Evolutionary conservation across 2,329 filamentous ascomycete genomes (phyloP).

Genomic region (Monilinia vaccinii-corymbosi): DNA sequence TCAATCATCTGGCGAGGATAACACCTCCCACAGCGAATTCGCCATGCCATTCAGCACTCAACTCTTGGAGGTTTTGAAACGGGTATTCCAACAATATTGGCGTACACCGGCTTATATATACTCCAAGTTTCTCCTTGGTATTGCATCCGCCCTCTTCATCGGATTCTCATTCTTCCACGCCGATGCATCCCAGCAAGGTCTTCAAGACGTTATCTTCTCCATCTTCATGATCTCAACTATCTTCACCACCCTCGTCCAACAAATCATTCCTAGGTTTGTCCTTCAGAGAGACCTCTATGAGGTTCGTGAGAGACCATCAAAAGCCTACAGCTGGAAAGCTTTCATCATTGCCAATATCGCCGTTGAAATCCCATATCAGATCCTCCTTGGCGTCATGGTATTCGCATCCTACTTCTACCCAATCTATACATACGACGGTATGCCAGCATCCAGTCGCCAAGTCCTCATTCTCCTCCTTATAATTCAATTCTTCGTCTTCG

Average conservation of each 20-base stretch:
- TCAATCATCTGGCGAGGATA: slow-evolving; percentile 49
- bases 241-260: slow-evolving; percentile 56
- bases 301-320: slow-evolving; percentile 30
- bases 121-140: slow-evolving; percentile 53
- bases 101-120: slow-evolving; percentile 68
- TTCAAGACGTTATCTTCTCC: slow-evolving; percentile 63
- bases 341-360: slow-evolving; percentile 43
- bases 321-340: slow-evolving; percentile 31
- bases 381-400: slow-evolving; percentile 64
- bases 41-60: slow-evolving; percentile 65
- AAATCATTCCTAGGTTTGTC: slow-evolving; percentile 64
- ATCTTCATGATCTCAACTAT: slow-evolving; percentile 65
- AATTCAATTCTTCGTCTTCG: slow-evolving; percentile 68
- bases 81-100: slow-evolving; percentile 73
- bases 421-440: slow-evolving; percentile 55
- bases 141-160: slow-evolving; percentile 45
- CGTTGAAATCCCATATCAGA: slow-evolving; percentile 80
- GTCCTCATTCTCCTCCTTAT: slow-evolving; percentile 69
- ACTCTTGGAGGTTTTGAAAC: slow-evolving; percentile 52
- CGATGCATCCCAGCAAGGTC: slow-evolving; percentile 50
- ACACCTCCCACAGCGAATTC: slow-evolving; percentile 52
- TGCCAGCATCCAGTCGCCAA: slow-evolving; percentile 23
- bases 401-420: slow-evolving; percentile 78
- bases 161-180: slow-evolving; percentile 59
- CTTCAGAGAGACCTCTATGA: slow-evolving; percentile 62